Percentiles rank a stretch among this genome's conserved stretches.
Evolutionary conservation across 2,329 filamentous ascomycete genomes (phyloP).

Genomic region (Drechslera avenae): DNA sequence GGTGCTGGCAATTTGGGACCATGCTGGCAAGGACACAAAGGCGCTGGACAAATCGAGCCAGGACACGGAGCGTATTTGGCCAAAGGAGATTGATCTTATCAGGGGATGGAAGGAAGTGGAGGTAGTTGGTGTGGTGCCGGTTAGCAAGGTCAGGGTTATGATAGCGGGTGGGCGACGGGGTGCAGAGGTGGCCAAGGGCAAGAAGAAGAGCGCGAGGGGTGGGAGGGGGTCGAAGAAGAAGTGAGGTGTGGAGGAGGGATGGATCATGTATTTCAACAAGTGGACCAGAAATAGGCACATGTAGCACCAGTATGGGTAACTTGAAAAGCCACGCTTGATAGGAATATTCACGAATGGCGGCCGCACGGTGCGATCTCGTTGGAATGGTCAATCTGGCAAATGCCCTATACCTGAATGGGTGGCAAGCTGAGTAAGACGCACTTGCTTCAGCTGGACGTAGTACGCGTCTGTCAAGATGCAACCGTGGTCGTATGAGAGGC

Average conservation of each 20-base stretch:
- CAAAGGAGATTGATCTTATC: slow-evolving; percentile 82
- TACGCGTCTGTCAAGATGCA: too few species aligned
- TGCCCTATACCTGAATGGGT: too few species aligned
- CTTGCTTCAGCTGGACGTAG: too few species aligned
- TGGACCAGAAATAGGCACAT: too few species aligned
- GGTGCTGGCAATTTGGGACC: slow-evolving; percentile 80
- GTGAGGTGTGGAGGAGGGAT: neutral
- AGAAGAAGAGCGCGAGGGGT: slow-evolving; percentile 36
- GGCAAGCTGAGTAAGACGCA: too few species aligned
- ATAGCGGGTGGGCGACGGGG: slow-evolving; percentile 55
- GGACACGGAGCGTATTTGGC: slow-evolving; percentile 77
- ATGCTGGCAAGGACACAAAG: slow-evolving; percentile 61
- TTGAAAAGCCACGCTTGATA: too few species aligned
- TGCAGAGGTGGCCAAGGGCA: slow-evolving; percentile 34
- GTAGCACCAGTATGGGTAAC: too few species aligned
- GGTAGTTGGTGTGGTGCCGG: slow-evolving; percentile 78
- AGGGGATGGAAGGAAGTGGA: slow-evolving; percentile 81
- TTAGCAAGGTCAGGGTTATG: slow-evolving; percentile 80
- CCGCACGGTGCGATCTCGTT: too few species aligned
- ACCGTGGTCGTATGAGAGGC: too few species aligned
- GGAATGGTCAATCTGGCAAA: too few species aligned
- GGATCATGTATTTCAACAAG: too few species aligned
- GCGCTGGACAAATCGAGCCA: slow-evolving; percentile 54
- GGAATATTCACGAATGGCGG: too few species aligned
- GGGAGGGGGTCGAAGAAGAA: slow-evolving; percentile 43